Evolutionary conservation across 345 rosid genomes (phyloP).

Genomic region (Linum lewisii): DNA sequence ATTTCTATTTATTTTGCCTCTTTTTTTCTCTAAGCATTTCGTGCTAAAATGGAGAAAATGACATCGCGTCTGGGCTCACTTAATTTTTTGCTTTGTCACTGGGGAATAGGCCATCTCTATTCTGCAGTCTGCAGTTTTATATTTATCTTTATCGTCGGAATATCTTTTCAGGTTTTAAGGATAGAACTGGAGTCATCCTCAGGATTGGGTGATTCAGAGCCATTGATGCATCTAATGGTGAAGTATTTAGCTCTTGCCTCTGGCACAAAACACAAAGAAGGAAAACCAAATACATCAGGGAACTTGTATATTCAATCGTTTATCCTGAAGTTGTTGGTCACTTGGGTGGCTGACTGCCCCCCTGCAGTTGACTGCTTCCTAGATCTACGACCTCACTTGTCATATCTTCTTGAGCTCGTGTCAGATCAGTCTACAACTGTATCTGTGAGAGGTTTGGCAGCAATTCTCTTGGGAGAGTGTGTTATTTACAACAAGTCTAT

Average conservation of each 20-base stretch:
- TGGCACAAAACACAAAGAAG: constrained; percentile 65
- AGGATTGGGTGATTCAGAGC: constrained; percentile 74
- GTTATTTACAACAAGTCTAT: constrained; percentile 59
- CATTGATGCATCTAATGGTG: constrained; percentile 77
- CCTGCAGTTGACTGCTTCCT: constrained; percentile 78
- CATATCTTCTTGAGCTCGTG: constrained; percentile 71
- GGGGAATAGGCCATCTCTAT: background rate
- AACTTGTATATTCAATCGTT: constrained; percentile 55
- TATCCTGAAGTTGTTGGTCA: constrained; percentile 78
- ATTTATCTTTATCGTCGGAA: constrained; percentile 7
- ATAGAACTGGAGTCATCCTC: constrained; percentile 70
- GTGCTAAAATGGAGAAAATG: too few species aligned
- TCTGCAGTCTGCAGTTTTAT: background rate
- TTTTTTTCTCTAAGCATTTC: too few species aligned
- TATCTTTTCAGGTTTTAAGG: constrained; percentile 47
- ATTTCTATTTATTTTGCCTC: too few species aligned
- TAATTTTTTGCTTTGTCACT: background rate
- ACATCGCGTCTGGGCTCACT: background rate
- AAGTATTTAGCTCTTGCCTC: constrained; percentile 84
- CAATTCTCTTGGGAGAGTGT: constrained; percentile 80
- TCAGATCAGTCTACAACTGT: constrained; percentile 58
- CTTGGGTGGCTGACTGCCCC: constrained; percentile 81
- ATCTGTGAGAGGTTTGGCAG: constrained; percentile 67
- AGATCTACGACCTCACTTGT: constrained; percentile 77
- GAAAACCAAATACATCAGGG: constrained; percentile 36